A percentile compares a stretch with the other conserved stretches of the same genome.
Evolutionary conservation across 2,329 filamentous ascomycete genomes (phyloP).

Genomic region (Pyrenochaeta sp.): DNA sequence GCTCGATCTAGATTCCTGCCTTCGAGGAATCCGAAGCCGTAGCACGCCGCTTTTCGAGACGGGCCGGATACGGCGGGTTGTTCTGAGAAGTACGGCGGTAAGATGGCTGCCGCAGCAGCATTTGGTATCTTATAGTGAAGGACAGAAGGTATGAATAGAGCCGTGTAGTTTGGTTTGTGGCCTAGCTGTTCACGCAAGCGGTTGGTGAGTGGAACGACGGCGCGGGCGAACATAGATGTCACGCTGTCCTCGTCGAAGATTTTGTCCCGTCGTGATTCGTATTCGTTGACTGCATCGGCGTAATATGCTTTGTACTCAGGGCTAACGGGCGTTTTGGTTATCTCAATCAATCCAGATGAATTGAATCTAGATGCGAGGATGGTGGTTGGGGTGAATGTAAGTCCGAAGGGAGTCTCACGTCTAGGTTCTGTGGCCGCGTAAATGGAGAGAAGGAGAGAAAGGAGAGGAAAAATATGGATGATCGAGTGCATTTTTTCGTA

Average conservation of each 20-base stretch:
- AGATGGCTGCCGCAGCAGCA: not conserved
- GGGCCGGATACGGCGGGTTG: not conserved
- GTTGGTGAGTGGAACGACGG: not conserved
- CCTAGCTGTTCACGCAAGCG: not conserved
- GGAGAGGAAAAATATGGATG: no score
- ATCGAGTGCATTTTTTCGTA: no score
- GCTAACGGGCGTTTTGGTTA: not conserved
- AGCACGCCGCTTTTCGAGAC: not conserved
- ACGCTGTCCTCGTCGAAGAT: not conserved
- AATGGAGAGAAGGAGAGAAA: no score
- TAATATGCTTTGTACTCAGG: not conserved
- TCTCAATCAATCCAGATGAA: not conserved
- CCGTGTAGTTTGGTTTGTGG: not conserved
- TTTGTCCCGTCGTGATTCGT: not conserved
- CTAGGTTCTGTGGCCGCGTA: no score
- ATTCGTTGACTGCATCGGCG: not conserved
- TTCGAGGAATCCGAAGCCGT: not conserved
- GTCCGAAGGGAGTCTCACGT: not conserved
- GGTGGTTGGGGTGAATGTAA: constrained; percentile 1
- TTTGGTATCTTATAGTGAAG: not conserved
- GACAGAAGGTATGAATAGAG: not conserved
- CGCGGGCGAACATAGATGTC: not conserved
- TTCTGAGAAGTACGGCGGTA: not conserved
- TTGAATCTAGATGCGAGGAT: constrained; percentile 8
- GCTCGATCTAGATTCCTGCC: not conserved